Base-by-base conservation (phyloP, 2,329 filamentous ascomycete genomes). In the Fusarium sp. region DNA sequence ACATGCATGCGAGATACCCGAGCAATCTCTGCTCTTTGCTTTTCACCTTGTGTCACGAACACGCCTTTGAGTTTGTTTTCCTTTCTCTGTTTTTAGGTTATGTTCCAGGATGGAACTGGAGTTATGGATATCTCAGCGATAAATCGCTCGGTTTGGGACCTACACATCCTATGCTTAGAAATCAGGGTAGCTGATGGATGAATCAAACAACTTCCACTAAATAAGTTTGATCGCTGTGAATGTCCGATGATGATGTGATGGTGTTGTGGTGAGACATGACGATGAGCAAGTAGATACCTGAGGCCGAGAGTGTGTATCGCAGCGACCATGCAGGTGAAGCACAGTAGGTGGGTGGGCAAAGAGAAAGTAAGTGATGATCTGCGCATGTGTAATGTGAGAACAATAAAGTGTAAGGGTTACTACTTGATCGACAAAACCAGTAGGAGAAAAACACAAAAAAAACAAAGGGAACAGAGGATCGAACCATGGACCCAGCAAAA, bases 111-210 rank as follows among this genome's bases (percentile, higher is more conserved):
- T 52, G 65, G 58, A 60, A 62, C 53, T 62, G 67, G 66, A 63
- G 69, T 69, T 75, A 63, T 54, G 68, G 70, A 70, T 68, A 75
- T 26, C 21, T 19, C 52, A 59, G 56, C 49, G 67, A 61, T 17
- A 50, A 42, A 53, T 51, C 49, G 57, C 54, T 47, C 36, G 57
- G 47, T 57, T 63, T 57, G 57, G 56, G 56, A 46, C 44, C 67
- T 49, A 33, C 14, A 45, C 17, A 52, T 33, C 43, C 19, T 36
- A 46, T 50, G 47, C 33, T 62, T 63, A 40, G 42, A 50, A 15
- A 24, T 36, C 39, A 49, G 53, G 31, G 54, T 72, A 59, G 61
- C 50, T 67, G 21, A 65, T 40, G 57, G 55, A 73, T 55, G 50
- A 71, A 67, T 43, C 44, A 49, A 68, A 57, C 36, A 46, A 55